Conservation (phyloP, 1,284 basidiomycete species). For the Cerrena zonata region DNA sequence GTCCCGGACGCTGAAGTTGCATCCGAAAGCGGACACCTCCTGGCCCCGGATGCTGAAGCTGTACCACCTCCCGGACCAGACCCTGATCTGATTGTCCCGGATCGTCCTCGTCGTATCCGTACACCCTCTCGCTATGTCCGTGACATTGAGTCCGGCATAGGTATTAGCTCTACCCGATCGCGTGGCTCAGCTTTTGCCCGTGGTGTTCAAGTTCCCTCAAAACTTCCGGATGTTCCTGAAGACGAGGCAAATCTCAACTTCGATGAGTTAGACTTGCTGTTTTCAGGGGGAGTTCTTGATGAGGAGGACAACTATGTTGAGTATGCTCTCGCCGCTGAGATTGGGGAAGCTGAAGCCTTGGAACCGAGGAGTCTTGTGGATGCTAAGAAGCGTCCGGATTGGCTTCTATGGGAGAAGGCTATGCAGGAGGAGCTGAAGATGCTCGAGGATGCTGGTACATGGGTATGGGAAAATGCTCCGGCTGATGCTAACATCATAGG, state of each 20-base stretch:
- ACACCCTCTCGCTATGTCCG: not conserved
- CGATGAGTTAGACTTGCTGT: no score
- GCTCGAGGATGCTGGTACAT: constrained; percentile 16
- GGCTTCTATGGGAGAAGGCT: constrained; percentile 19
- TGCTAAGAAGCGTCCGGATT: constrained; percentile 16
- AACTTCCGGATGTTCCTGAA: not conserved
- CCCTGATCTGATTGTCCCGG: not conserved
- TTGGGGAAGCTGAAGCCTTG: constrained; percentile 6
- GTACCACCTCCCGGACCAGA: not conserved
- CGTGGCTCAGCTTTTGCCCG: no score
- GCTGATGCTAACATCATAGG: constrained; percentile 20
- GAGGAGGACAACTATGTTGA: not conserved
- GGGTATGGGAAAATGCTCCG: constrained; percentile 14
- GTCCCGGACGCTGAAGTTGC: not conserved
- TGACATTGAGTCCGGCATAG: not conserved
- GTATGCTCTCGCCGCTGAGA: not conserved
- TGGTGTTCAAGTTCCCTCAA: no score
- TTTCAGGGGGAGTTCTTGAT: not conserved
- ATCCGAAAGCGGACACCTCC: not conserved
- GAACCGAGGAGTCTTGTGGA: constrained; percentile 19
- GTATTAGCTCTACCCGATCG: no score
- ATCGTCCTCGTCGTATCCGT: not conserved
- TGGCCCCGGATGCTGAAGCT: not conserved
- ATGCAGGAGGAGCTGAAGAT: constrained; percentile 20
- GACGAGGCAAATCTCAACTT: not conserved